These are phyloP conservation scores for Rosellinia necatrix DNA, from an alignment of 2,329 filamentous ascomycete species.

Conservation along the genomic window DNA sequence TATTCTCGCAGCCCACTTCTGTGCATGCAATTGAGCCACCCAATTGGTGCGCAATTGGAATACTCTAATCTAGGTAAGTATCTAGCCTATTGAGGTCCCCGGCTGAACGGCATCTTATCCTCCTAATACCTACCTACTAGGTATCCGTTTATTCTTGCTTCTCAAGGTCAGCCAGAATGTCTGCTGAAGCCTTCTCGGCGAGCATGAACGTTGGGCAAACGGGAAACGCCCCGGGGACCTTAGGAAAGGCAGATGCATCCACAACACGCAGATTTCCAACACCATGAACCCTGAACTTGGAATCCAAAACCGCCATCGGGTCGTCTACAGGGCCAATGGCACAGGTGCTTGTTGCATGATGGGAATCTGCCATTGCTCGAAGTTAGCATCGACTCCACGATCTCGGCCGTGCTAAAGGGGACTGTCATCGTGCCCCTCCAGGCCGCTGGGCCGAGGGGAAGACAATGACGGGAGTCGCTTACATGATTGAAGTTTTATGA, in stretches of 20 bases:
- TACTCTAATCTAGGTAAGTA: too few species aligned
- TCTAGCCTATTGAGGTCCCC: too few species aligned
- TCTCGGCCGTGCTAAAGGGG: too few species aligned
- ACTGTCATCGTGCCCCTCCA: too few species aligned
- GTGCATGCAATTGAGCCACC: too few species aligned
- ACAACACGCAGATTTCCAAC: slow-evolving; percentile 60
- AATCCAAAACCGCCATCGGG: slow-evolving; percentile 58
- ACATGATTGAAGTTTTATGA: slow-evolving; percentile 46
- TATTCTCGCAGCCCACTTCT: too few species aligned
- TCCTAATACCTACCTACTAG: neutral
- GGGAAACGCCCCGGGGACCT: slow-evolving; percentile 51
- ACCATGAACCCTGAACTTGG: slow-evolving; percentile 58
- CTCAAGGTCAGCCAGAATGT: slow-evolving; percentile 44
- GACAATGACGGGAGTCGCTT: neutral
- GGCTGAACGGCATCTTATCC: too few species aligned
- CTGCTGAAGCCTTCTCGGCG: slow-evolving; percentile 64
- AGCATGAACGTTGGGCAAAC: slow-evolving; percentile 58
- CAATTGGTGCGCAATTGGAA: too few species aligned
- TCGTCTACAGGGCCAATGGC: slow-evolving; percentile 59
- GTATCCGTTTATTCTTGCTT: neutral
- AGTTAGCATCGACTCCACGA: too few species aligned
- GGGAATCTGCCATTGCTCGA: slow-evolving; percentile 46
- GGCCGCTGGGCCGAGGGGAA: neutral
- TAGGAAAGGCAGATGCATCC: slow-evolving; percentile 59
- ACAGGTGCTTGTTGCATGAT: slow-evolving; percentile 60